A percentile compares a stretch with the other conserved stretches of the same genome.
Conservation (phyloP, 1,284 basidiomycete genomes). For the Ustilago lituana region DNA sequence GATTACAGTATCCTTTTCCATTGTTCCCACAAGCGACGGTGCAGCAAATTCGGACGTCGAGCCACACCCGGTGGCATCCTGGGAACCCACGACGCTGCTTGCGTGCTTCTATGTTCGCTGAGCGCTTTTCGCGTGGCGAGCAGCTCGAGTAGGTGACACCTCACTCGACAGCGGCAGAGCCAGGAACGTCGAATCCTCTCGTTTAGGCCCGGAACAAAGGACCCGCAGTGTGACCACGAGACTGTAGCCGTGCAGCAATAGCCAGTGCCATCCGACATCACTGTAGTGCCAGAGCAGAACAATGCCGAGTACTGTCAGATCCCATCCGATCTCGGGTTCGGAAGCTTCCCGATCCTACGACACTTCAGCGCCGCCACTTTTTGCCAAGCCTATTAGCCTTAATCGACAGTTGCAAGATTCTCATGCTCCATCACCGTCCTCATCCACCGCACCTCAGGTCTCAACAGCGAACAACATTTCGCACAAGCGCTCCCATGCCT, state of each 20-base stretch:
- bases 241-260: no score
- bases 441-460: neutral
- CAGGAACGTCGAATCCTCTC: conserved; percentile 3
- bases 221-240: no score
- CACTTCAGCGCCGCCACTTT: neutral
- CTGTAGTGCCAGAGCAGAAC: neutral
- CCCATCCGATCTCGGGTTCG: conserved; percentile 16
- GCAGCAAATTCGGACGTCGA: no score
- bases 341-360: conserved; percentile 21
- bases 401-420: neutral
- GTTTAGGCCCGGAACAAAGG: no score
- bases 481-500: neutral
- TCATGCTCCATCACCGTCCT: neutral
- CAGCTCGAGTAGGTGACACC: no score
- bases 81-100: no score
- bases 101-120: no score
- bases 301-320: conserved; percentile 9
- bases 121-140: neutral
- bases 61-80: no score
- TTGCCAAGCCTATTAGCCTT: neutral
- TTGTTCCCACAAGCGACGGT: neutral
- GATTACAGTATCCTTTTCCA: neutral
- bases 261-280: no score
- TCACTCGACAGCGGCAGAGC: neutral
- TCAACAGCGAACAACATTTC: no score